Evolutionary conservation across 2,329 filamentous ascomycete species (phyloP), one percentile per base, ranked within the genome.

Genomic region (Pezizomycotina sp.): DNA sequence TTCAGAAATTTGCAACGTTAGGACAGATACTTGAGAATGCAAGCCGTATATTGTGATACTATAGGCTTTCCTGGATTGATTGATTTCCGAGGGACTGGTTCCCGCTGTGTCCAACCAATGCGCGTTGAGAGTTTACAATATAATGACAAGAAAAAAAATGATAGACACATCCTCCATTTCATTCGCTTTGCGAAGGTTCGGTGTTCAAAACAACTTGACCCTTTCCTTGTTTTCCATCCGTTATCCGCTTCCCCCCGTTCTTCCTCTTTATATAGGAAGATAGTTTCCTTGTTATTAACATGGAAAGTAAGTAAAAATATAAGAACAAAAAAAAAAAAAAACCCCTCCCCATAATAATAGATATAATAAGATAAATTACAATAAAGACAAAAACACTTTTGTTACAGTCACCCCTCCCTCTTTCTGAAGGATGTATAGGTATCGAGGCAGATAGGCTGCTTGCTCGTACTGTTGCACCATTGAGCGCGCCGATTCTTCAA

Each of bases 381-480:
- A n/a, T 33, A 13, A 25, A 21, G 22, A 8, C 22, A n/a, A 24
- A 24, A 24, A n/a, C 22, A 8, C 22, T 24, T n/a, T n/a, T 24
- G 22, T 8, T n/a, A 8, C 22, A n/a, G 22, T n/a, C 22, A 8
- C 22, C 22, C 22, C 22, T 8, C n/a, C 22, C 8, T 8, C 22
- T n/a, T 34, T 40, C 45, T 4, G 34, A 40, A 19, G 45, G 38
- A 37, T 46, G 42, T 7, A 30, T 38, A 5, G 35, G 35, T 27
- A 43, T 31, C 22, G 31, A 24, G 10, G 33, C 23, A 6, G 35
- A 27, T 20, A 18, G 31, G 10, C 31, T 27, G 4, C 27, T 24
- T 7, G 24, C 13, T 29, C 27, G 21, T 16, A 28, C 33, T 2
- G 33, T 24, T 7, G 30, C 33, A 4, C 24, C 33, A 30, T 33